Evolutionary conservation across 129 eudicot genomes (phyloP).

Genomic region (Centella asiatica): DNA sequence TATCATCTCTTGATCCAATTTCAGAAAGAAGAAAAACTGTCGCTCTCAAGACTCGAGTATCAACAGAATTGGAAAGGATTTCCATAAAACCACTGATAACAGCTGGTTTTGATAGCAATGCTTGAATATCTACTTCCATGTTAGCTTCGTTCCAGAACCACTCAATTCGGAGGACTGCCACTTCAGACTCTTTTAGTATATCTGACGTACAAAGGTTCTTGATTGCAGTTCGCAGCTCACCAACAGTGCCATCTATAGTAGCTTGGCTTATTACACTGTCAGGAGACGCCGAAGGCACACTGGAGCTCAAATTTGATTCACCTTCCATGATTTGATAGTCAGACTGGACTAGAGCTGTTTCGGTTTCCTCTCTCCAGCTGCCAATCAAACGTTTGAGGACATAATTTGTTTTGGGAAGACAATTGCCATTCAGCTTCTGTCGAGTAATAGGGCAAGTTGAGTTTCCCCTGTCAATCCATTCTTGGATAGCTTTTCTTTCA

Average conservation of each 20-base stretch:
- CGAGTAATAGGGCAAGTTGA: slow-evolving; percentile 70
- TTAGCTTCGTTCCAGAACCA: slow-evolving; percentile 50
- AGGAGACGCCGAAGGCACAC: slow-evolving; percentile 27
- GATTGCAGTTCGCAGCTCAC: slow-evolving; percentile 48
- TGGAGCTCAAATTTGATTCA: slow-evolving; percentile 22
- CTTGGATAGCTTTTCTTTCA: slow-evolving; percentile 72
- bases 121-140: slow-evolving; percentile 38
- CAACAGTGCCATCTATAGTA: slow-evolving; percentile 36
- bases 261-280: slow-evolving; percentile 46
- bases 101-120: slow-evolving; percentile 57
- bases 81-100: slow-evolving; percentile 69
- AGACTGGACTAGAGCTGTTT: slow-evolving; percentile 9
- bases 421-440: slow-evolving; percentile 48
- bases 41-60: slow-evolving; percentile 44
- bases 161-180: slow-evolving; percentile 60
- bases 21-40: slow-evolving; percentile 60
- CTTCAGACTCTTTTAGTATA: slow-evolving; percentile 48
- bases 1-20: slow-evolving; percentile 44
- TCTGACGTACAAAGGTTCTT: slow-evolving; percentile 64
- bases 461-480: slow-evolving; percentile 76
- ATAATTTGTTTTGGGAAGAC: slow-evolving; percentile 68
- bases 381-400: slow-evolving; percentile 75
- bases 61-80: slow-evolving; percentile 65
- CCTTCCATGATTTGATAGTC: slow-evolving; percentile 18
- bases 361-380: slow-evolving; percentile 56